Conservation (phyloP, 2,329 filamentous ascomycete genomes). For the Stemphylium vesicarium region DNA sequence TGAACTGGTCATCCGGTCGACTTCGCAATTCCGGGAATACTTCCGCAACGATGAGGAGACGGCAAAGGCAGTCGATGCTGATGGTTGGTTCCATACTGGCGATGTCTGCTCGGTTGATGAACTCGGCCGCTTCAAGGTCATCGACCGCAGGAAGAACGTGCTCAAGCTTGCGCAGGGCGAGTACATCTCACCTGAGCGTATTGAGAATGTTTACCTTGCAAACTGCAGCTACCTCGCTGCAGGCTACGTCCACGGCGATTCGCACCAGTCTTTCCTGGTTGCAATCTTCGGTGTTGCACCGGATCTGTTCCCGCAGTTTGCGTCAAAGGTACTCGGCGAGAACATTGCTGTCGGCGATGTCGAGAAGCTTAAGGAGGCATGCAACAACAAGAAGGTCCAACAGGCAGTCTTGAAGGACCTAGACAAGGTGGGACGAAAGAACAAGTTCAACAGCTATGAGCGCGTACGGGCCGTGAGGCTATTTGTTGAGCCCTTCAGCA, state of each 20-base stretch:
- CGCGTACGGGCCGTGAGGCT: conserved; percentile 75
- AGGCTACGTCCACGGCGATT: conserved; percentile 91
- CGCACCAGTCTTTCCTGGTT: conserved; percentile 79
- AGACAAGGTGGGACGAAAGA: conserved; percentile 76
- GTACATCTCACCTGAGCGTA: conserved; percentile 95
- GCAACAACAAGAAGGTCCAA: conserved; percentile 72
- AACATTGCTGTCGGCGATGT: conserved; percentile 69
- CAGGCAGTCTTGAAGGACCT: conserved; percentile 79
- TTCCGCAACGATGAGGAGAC: conserved; percentile 92
- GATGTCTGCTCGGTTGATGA: conserved; percentile 88
- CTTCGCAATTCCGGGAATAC: conserved; percentile 83
- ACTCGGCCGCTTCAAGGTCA: conserved; percentile 85
- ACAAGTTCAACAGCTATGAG: conserved; percentile 94
- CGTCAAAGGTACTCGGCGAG: conserved; percentile 75
- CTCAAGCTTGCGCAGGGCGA: conserved; percentile 97
- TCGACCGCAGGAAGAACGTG: conserved; percentile 99
- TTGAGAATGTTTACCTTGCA: conserved; percentile 92
- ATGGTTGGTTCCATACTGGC: conserved; percentile 97
- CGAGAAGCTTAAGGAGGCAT: conserved; percentile 70
- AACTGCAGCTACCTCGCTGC: conserved; percentile 78
- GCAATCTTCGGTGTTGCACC: conserved; percentile 89
- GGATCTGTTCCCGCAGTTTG: conserved; percentile 79
- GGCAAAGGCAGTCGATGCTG: conserved; percentile 76
- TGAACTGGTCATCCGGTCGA: conserved; percentile 83
- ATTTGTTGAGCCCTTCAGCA: conserved; percentile 85